Base-by-base conservation (phyloP, 257 asterid genomes). In the Salvia miltiorrhiza region DNA sequence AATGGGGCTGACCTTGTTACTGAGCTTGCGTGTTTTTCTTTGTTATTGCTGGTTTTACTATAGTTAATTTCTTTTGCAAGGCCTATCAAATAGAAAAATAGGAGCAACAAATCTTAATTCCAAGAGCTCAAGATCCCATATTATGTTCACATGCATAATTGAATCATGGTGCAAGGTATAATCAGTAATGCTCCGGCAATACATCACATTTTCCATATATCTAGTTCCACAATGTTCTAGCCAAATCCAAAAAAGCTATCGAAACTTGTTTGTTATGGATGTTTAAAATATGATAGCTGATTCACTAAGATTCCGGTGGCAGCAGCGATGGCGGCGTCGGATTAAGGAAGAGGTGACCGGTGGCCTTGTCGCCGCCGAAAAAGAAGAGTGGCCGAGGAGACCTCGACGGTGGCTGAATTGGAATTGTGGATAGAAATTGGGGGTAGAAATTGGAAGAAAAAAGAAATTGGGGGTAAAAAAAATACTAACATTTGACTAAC, bases 161-260 rank as follows among this genome's bases (percentile, higher is more conserved):
- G 97, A 94, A 76, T 94, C 97, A 75, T 94, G 97, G 97, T 83
- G 93, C 85, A 91, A 91, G 97, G 99, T 94, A 88, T 28, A 32
- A 13, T 75, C 39, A 21, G 35, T n/a, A 43, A 33, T 9, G 4
- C 0, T 35, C 40, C 35, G 5, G 35, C 43, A 37, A 14, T 1
- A 24, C 61, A 19, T 19, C 24, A 0, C 63, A 67, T 67, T 11
- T 37, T 33, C 16, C 3, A 30, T 48, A 19, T 7, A 48, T 5
- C 30, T 4, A 11, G 13, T 19, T 14, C 19, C 35, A 33, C 20
- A 4, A 45, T 9, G 32, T 30, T 64, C 47, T 30, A 24, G 16
- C 40, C 1, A 21, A 33, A 35, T 19, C 17, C 17, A 28, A 20
- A 19, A 28, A 14, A 49, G 30, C 49, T 41, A 0, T 50, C 16